phyloP scores from a whole-genome alignment of 306 rosid species.

The Cicer cuneatum region DNA sequence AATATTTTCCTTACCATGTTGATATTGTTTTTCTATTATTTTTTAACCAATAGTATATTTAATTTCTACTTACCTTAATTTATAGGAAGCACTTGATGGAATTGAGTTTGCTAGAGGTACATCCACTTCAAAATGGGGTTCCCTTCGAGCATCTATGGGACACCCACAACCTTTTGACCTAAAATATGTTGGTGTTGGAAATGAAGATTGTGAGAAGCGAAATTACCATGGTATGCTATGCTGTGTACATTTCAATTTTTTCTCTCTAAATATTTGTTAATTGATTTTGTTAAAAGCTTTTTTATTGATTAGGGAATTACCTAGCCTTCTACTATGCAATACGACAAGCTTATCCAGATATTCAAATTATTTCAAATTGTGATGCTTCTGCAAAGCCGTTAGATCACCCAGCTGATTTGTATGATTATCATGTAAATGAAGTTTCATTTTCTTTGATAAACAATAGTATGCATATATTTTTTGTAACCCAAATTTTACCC shows the following conservation, averaged over 20 bases:
- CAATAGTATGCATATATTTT: not conserved
- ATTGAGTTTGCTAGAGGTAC: slow-evolving; percentile 87
- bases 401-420: slow-evolving; percentile 83
- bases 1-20: slow-evolving; percentile 7
- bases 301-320: slow-evolving; percentile 69
- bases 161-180: slow-evolving; percentile 80
- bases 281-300: not conserved
- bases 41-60: not conserved
- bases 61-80: not conserved
- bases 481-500: not conserved
- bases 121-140: slow-evolving; percentile 72
- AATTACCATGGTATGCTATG: slow-evolving; percentile 62
- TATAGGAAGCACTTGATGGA: slow-evolving; percentile 90
- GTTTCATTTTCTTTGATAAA: slow-evolving; percentile 13
- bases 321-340: slow-evolving; percentile 68
- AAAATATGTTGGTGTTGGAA: slow-evolving; percentile 77
- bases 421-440: slow-evolving; percentile 77
- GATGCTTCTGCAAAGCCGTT: slow-evolving; percentile 65
- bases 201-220: slow-evolving; percentile 77
- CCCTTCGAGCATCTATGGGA: slow-evolving; percentile 81
- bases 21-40: not conserved
- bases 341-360: slow-evolving; percentile 65
- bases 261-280: no score
- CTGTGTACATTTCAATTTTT: no score
- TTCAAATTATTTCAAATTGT: slow-evolving; percentile 79